Evolutionary conservation across 1,284 basidiomycete species (phyloP).

Genomic region (Austroboletus niveus): DNA sequence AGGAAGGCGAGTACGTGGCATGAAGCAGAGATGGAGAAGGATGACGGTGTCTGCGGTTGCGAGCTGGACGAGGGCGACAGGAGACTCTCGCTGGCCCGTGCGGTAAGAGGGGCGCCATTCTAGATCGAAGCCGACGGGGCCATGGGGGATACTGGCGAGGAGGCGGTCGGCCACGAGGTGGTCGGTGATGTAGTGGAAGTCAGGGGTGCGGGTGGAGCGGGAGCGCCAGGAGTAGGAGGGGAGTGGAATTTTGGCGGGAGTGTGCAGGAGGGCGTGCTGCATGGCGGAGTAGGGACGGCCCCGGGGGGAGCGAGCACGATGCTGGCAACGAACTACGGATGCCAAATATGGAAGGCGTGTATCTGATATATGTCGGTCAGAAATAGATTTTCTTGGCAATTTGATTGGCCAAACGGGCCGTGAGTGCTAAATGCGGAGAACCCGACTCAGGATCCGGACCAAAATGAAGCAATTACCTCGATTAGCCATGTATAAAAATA

Average conservation of each 20-base stretch:
- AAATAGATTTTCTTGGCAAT: conserved; percentile 18
- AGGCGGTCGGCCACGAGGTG: conserved; percentile 20
- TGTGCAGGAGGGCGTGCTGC: conserved; percentile 4
- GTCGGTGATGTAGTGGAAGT: conserved; percentile 26
- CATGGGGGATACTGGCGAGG: conserved; percentile 23
- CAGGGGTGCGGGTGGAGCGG: conserved; percentile 1
- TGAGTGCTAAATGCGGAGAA: conserved; percentile 5
- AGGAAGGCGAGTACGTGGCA: conserved; percentile 46
- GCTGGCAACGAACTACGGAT: conserved; percentile 7
- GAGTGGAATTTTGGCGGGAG: not conserved
- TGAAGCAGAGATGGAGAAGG: conserved; percentile 62
- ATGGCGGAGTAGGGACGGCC: conserved; percentile 10
- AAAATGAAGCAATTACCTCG: conserved; percentile 23
- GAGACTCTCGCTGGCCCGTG: conserved; percentile 55
- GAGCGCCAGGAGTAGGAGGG: conserved; percentile 27
- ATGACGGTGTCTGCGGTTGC: conserved; percentile 52
- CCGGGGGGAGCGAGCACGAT: conserved; percentile 1
- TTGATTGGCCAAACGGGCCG: conserved; percentile 26
- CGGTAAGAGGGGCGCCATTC: conserved; percentile 67
- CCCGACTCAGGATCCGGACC: conserved; percentile 12
- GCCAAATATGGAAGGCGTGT: conserved; percentile 12
- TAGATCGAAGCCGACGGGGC: conserved; percentile 65
- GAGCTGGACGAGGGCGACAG: conserved; percentile 68
- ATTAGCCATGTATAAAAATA: conserved; percentile 32
- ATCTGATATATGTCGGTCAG: conserved; percentile 10